Percentiles rank a stretch among this genome's conserved stretches.
These are phyloP conservation scores for Epichloe baconii DNA, from an alignment of 2,329 filamentous ascomycete genomes.

Conservation along the genomic window DNA sequence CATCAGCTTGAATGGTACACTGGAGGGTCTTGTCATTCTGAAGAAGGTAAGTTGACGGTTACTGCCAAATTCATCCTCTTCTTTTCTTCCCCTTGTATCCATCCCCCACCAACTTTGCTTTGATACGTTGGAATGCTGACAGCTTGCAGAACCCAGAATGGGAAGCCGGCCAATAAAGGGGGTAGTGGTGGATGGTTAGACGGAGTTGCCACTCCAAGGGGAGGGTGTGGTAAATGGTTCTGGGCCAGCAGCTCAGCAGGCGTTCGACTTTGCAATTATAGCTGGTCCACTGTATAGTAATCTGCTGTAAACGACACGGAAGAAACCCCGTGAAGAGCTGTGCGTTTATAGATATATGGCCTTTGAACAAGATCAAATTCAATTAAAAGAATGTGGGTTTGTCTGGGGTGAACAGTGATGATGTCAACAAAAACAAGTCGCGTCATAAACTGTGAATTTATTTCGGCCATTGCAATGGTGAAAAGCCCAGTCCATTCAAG, in stretches of 20 bases:
- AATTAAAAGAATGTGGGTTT: not conserved
- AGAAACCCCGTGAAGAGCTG: not conserved
- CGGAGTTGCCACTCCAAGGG: not conserved
- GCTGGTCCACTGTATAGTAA: constrained; percentile 20
- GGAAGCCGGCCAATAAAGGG: constrained; percentile 24
- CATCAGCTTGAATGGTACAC: constrained; percentile 74
- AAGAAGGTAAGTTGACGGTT: constrained; percentile 60
- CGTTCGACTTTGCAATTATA: not conserved
- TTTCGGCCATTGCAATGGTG: not conserved
- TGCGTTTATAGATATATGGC: constrained; percentile 16
- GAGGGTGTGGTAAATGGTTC: not conserved
- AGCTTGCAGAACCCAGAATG: constrained; percentile 26
- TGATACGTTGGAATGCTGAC: constrained; percentile 7
- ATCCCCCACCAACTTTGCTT: no score
- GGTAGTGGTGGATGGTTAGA: not conserved
- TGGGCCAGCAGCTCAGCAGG: constrained; percentile 2
- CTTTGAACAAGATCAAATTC: not conserved
- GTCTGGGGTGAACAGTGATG: no score
- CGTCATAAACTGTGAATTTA: not conserved
- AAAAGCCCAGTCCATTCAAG: not conserved
- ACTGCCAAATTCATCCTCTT: not conserved
- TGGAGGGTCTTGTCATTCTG: constrained; percentile 92
- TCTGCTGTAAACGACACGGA: constrained; percentile 5
- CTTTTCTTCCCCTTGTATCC: no score
- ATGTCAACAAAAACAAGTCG: no score